Evolutionary conservation across 345 rosid species (phyloP).

Genomic region (Aquilaria malaccensis): DNA sequence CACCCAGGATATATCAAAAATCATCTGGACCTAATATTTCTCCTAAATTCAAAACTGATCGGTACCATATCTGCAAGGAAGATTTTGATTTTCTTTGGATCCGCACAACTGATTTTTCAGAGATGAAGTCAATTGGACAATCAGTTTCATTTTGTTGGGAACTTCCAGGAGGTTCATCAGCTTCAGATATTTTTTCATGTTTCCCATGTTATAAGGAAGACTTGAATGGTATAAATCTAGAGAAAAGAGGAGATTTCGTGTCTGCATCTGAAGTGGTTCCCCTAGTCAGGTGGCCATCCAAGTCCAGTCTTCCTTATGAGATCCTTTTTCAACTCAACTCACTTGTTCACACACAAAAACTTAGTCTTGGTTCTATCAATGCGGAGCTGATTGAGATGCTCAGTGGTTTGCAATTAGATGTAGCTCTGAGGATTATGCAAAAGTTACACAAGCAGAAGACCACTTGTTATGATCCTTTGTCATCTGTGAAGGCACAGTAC

Average conservation of each 20-base stretch:
- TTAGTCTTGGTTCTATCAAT: conserved; percentile 54
- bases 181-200: conserved; percentile 35
- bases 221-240: conserved; percentile 25
- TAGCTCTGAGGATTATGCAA: conserved; percentile 48
- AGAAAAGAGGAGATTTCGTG: conserved; percentile 34
- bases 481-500: conserved; percentile 41
- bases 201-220: conserved; percentile 53
- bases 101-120: conserved; percentile 72
- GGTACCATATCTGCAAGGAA: conserved; percentile 75
- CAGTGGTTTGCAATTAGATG: conserved; percentile 30
- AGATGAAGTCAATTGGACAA: conserved; percentile 53
- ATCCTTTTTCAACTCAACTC: conserved; percentile 74
- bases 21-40: conserved; percentile 55
- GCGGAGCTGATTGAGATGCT: conserved; percentile 40
- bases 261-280: conserved; percentile 57
- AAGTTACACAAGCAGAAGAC: conserved; percentile 58
- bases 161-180: conserved; percentile 29
- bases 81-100: conserved; percentile 81
- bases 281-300: conserved; percentile 34
- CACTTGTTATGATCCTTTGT: conserved; percentile 57
- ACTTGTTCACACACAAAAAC: conserved; percentile 70
- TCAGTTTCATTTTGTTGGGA: conserved; percentile 66
- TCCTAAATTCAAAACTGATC: conserved; percentile 45
- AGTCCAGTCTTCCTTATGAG: conserved; percentile 49
- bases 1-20: conserved; percentile 55